A percentile compares a stretch with the other conserved stretches of the same genome.
Evolutionary conservation across 345 rosid genomes (phyloP).

Genomic region (Rhodamnia rubescens): DNA sequence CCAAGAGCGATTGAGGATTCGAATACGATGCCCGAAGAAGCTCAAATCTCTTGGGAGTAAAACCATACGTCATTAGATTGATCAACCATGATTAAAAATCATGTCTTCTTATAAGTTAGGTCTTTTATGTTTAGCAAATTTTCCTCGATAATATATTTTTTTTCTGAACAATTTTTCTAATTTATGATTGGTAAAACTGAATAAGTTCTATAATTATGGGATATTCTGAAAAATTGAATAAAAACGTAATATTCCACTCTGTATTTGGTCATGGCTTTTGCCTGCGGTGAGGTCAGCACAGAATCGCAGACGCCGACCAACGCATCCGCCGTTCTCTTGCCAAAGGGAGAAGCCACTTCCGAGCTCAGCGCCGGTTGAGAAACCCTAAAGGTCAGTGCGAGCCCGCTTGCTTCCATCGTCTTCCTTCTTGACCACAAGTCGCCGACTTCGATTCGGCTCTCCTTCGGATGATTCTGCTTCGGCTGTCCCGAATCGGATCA

Average conservation of each 20-base stretch:
- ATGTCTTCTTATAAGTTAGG: neutral
- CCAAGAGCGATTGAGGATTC: neutral
- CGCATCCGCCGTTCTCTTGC: neutral
- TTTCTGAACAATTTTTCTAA: neutral
- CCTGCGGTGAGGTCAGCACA: neutral
- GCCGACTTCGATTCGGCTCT: neutral
- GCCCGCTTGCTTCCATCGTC: neutral
- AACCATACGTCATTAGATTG: accelerated
- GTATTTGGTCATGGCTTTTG: neutral
- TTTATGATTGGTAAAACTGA: neutral
- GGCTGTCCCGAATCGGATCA: neutral
- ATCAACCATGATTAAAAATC: accelerated
- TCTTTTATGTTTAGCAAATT: too few species aligned
- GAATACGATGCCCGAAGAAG: too few species aligned
- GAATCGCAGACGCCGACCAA: neutral
- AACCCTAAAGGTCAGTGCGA: neutral
- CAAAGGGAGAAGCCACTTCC: neutral
- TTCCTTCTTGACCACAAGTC: neutral
- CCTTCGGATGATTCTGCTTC: neutral
- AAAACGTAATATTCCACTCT: neutral
- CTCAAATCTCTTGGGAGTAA: neutral
- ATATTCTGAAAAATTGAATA: neutral
- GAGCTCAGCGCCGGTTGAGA: neutral
- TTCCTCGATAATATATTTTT: too few species aligned
- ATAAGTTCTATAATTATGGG: neutral